Conservation (phyloP, 2,329 filamentous ascomycete genomes). For the Phyllosticta ampelicida region DNA sequence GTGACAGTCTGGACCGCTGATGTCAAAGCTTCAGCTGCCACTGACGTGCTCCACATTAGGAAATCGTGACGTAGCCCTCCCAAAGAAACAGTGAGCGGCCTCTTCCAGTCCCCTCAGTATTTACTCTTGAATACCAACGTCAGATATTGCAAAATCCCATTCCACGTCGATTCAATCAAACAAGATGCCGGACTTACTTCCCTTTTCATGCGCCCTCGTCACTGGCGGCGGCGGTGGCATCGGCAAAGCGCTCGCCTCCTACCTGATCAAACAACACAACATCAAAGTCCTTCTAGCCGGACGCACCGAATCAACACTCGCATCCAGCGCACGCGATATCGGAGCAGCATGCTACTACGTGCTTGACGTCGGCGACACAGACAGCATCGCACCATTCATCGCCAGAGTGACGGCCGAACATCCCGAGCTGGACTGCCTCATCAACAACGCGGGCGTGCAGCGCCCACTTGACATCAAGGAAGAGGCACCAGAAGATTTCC, state of each 20-base stretch:
- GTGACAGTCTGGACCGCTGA: neutral
- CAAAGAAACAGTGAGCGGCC: no score
- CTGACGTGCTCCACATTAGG: neutral
- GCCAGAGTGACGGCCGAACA: slow-evolving; percentile 34
- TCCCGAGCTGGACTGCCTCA: slow-evolving; percentile 45
- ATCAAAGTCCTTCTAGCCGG: slow-evolving; percentile 41
- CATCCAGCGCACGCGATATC: slow-evolving; percentile 33
- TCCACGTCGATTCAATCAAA: neutral
- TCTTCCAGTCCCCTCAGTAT: no score
- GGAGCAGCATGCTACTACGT: slow-evolving; percentile 41
- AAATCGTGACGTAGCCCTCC: neutral
- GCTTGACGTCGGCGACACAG: slow-evolving; percentile 40
- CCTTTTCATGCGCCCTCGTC: slow-evolving; percentile 35
- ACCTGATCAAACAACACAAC: slow-evolving; percentile 36
- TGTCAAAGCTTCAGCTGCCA: neutral
- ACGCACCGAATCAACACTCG: slow-evolving; percentile 45
- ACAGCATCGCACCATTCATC: slow-evolving; percentile 36
- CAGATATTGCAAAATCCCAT: no score
- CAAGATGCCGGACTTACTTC: slow-evolving; percentile 15
- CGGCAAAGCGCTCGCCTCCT: slow-evolving; percentile 38
- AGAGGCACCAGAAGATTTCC: slow-evolving; percentile 30
- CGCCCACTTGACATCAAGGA: slow-evolving; percentile 39
- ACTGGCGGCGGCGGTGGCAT: slow-evolving; percentile 42
- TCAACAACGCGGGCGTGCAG: slow-evolving; percentile 52
- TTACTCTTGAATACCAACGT: no score